Evolutionary conservation across 306 rosid species (phyloP).

Genomic region (Dicorynia guianensis): DNA sequence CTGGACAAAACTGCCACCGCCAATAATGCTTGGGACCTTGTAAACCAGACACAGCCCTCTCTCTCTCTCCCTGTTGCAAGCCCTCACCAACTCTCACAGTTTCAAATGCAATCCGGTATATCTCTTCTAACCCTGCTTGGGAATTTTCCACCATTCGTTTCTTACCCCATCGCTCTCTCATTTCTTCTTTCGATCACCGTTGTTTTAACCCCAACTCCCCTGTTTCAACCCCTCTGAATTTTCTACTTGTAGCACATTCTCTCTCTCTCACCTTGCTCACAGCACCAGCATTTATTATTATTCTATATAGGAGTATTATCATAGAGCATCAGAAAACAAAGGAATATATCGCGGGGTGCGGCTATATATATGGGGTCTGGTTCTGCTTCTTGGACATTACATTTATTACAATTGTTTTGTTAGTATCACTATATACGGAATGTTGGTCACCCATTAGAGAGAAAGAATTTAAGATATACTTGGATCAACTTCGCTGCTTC

Average conservation of each 20-base stretch:
- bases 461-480: constrained; percentile 48
- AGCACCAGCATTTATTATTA: constrained; percentile 62
- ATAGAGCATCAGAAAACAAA: constrained; percentile 46
- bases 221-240: neutral
- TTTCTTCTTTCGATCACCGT: constrained; percentile 24
- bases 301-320: constrained; percentile 48
- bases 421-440: constrained; percentile 64
- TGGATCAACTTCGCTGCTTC: constrained; percentile 34
- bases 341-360: constrained; percentile 50
- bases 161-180: constrained; percentile 53
- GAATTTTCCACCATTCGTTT: constrained; percentile 71
- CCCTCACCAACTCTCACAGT: constrained; percentile 47
- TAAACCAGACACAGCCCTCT: constrained; percentile 65
- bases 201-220: constrained; percentile 30
- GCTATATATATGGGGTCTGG: constrained; percentile 64
- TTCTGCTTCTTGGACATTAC: constrained; percentile 59
- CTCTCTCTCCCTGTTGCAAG: constrained; percentile 27
- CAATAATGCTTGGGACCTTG: constrained; percentile 94
- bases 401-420: constrained; percentile 75
- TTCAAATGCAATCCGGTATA: constrained; percentile 48
- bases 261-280: constrained; percentile 42
- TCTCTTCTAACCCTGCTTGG: constrained; percentile 44
- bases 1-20: constrained; percentile 89
- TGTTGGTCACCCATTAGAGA: constrained; percentile 59
- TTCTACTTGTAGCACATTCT: constrained; percentile 34